Conservation (phyloP, 768 basidiomycete genomes). For the Boletales sp. region DNA sequence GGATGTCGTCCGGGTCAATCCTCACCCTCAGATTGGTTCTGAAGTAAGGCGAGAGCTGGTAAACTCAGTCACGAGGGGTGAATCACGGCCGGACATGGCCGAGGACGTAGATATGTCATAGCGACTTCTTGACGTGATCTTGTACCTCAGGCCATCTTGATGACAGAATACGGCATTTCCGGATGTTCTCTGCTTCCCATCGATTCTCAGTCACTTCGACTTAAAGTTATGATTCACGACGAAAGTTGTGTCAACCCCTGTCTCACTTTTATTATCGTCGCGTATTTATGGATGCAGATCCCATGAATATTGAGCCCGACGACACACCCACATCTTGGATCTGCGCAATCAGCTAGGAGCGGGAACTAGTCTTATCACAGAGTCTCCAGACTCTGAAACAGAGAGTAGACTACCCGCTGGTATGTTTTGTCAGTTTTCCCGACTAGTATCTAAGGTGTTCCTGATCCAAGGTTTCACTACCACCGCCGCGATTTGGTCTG, state of each 20-base stretch:
- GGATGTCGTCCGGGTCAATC: constrained; percentile 83
- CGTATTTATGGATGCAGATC: no score
- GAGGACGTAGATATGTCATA: constrained; percentile 65
- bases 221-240: no score
- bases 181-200: background rate
- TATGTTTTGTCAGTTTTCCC: background rate
- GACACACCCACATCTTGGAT: no score
- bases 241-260: no score
- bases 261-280: no score
- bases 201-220: no score
- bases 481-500: constrained; percentile 36
- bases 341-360: no score
- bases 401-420: no score
- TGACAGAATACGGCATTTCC: background rate
- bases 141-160: background rate
- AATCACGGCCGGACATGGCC: constrained; percentile 60
- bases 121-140: constrained; percentile 2
- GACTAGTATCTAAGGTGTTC: constrained; percentile 7
- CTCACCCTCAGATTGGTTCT: constrained; percentile 82
- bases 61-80: constrained; percentile 82
- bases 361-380: no score
- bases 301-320: no score
- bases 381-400: no score
- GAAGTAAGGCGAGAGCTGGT: constrained; percentile 91
- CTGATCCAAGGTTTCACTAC: constrained; percentile 41